Evolutionary conservation across 169 alveolate species (phyloP), one percentile per base, ranked within the genome.

Genomic region (Condylostoma magnum): DNA sequence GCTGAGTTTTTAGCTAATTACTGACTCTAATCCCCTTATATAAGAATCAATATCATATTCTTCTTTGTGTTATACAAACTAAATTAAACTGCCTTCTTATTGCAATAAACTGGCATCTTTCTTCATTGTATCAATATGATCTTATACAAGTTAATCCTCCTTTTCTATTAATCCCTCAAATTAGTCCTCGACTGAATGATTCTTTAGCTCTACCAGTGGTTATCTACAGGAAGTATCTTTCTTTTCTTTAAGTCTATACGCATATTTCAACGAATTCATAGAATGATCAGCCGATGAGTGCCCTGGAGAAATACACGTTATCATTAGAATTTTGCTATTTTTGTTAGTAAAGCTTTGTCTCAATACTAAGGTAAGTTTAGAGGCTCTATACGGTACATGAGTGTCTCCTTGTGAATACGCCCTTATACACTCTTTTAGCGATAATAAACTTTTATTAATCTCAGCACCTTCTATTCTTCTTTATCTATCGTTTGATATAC

Each of bases 381-480:
- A 79, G 18, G 79, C 92, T 67, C 97, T 80, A 71, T 89, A 92
- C 22, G 97, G 97, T 3, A 92, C 86, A 84, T 92, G 95, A 8
- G 77, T 52, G 20, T 46, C 72, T 50, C 84, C 55, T 38, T 71
- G 56, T 60, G 86, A 93, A 71, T 89, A 65, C 5, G 97, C 94
- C 73, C 97, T 86, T 28, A 92, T 84, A 52, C 97, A 92, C 65
- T 92, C 97, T 65, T 92, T 92, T 4, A 92, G 67, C 1, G 97
- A 93, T n/a, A 92, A 69, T 56, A 92, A 82, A 60, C 90, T 74
- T 55, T 88, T 88, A 76, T 89, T 92, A 43, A 92, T 92, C 76
- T 92, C 95, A 12, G 95, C 97, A 22, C 95, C 95, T 85, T 89
- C 97, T 6, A 88, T 75, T 54, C 91, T 77, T 68, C 97, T 70